Conservation (phyloP, 495 filamentous ascomycete species). For the Penicillium samsonianum region DNA sequence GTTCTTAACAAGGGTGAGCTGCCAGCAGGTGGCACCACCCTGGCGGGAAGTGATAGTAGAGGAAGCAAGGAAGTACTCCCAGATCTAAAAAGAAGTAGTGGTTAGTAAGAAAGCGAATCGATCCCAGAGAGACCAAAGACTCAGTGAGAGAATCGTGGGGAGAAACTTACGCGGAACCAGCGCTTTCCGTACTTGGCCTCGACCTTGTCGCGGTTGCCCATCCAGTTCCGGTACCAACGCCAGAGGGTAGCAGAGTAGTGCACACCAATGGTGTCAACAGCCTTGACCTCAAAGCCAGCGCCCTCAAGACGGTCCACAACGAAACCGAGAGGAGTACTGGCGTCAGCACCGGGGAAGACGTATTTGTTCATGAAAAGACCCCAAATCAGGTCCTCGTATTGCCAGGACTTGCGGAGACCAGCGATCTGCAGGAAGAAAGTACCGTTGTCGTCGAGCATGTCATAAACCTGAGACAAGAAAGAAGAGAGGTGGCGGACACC, state of each 20-base stretch:
- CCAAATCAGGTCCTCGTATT: conserved; percentile 75
- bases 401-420: conserved; percentile 68
- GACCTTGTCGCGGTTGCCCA: conserved; percentile 93
- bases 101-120: conserved; percentile 11
- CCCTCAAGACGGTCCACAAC: conserved; percentile 66
- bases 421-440: conserved; percentile 74
- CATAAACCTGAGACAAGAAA: conserved; percentile 64
- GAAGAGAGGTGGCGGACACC: conserved; percentile 63
- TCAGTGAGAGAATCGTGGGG: background rate
- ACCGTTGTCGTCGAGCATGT: conserved; percentile 71
- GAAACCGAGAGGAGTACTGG: conserved; percentile 64
- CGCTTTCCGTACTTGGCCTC: conserved; percentile 91
- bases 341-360: conserved; percentile 71
- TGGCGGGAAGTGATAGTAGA: conserved; percentile 93
- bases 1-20: conserved; percentile 96
- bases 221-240: conserved; percentile 99
- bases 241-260: conserved; percentile 97
- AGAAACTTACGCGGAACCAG: conserved; percentile 86
- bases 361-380: conserved; percentile 80
- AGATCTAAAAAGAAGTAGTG: conserved; percentile 63
- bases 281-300: conserved; percentile 62
- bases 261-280: conserved; percentile 84
- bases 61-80: conserved; percentile 96
- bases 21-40: conserved; percentile 91
- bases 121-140: background rate